Base-by-base conservation (phyloP, 257 asterid species). In the Solanum rostratum region DNA sequence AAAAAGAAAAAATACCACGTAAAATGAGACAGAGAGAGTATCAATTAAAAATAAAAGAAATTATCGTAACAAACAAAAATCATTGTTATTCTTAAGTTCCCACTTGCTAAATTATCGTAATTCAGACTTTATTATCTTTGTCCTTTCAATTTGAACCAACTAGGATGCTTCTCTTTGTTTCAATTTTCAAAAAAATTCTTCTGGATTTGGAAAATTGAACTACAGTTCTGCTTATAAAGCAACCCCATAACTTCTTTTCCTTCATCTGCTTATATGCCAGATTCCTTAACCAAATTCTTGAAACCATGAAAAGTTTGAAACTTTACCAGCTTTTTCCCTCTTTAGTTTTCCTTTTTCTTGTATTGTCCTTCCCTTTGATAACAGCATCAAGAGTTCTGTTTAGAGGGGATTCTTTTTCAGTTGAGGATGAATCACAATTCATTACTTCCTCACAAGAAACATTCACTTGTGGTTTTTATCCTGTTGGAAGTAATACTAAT, bases 381-480 rank as follows among this genome's bases (percentile, higher is more conserved):
- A 62, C 90, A 16, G 59, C 84, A 79, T 87, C 95, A 52, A 85
- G 66, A 73, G 53, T 87, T 10, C 86, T 66, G 29, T 20, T 39
- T 9, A 87, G 87, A n/a, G 97, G 92, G 20, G 84, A 74, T 19
- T 88, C 92, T n/a, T 70, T 93, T 18, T 90, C 95, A 0, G 95
- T 89, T n/a, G 88, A 78, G 46, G 88, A 81, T 55, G 86, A 87
- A 24, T 79, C 90, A 80, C 50, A 83, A 9, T 91, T 88, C 71
- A 86, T 94, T 83, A 87, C 85, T 39, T 93, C 96, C 10, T 90
- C 89, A 1, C 92, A 92, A 52, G 80, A 71, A 14, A 57, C 95
- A 39, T 94, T 94, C 88, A 92, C 92, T 8, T 90, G 92, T 29
- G 98, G 98, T 3, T 94, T 94, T 87, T 80, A 88, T 5, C 41